Base-by-base conservation (phyloP, 2,329 filamentous ascomycete genomes). In the Neofusicoccum cordaticola region DNA sequence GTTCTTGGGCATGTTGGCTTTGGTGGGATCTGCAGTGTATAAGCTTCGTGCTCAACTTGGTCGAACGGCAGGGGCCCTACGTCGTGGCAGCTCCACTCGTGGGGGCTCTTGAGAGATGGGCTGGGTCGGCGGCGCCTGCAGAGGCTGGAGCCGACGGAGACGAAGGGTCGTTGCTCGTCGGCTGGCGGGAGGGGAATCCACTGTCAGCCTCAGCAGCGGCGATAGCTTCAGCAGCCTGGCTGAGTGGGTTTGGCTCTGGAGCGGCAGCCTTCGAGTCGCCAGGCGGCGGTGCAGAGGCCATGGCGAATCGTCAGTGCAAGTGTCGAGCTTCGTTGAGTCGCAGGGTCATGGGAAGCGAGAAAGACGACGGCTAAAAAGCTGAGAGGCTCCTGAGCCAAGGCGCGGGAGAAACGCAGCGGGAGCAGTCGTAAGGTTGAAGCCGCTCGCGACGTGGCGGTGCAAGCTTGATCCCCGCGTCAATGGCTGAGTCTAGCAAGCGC, bases 211-310 rank as follows among this genome's bases (percentile, higher is more conserved):
- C 53, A 19, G 63, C 63, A 8, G 63, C 63, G 4, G 63, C 53
- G n/a, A 65, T 65, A 37, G 63, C 63, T 44, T 65, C 53, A 42
- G 45, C 17, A 22, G 63, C 63, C 41, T 65, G 63, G 35, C 52
- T 52, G 35, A 60, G 31, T 17, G 63, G 63, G 34, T 60, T 65
- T 39, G 63, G 63, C 53, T 50, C 39, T 17, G 52, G 12, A 12
- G 47, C 17, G 41, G 52, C 44, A 37, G 47, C 53, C 44, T 34
- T 34, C 45, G 62, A 51, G 44, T 39, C 62, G 6, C 62, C 63
- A 8, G 44, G 39, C 34, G 63, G 45, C 45, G 53, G 45, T 37
- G 63, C 39, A 45, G 63, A 64, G 50, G 62, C 51, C 62, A 64
- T 64, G 52, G 62, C 48, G 19, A 27, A 47, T 35, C 22, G 42